A percentile compares a stretch with the other conserved stretches of the same genome.
Conservation (phyloP, 2,329 filamentous ascomycete species). For the Ceratocystis lukuohia region DNA sequence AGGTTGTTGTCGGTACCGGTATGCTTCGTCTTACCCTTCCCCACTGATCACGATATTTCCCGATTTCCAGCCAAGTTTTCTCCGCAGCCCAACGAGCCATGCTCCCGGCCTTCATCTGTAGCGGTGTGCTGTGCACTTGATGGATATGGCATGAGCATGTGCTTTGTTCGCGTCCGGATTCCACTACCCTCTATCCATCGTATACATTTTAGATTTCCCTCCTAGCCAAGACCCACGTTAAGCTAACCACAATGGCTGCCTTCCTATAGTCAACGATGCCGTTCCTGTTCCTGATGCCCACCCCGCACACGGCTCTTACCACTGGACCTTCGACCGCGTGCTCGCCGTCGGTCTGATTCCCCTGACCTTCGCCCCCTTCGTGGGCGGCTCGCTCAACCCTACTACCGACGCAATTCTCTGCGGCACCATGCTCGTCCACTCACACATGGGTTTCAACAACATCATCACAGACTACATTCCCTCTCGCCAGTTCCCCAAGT, state of each 20-base stretch:
- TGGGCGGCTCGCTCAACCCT: slow-evolving; percentile 81
- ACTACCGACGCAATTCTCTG: slow-evolving; percentile 75
- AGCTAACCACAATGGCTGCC: slow-evolving; percentile 7
- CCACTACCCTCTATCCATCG: slow-evolving; percentile 7
- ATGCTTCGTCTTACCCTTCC: slow-evolving; percentile 26
- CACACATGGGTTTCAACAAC: slow-evolving; percentile 88
- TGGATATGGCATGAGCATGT: neutral
- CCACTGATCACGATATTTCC: neutral
- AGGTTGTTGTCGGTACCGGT: slow-evolving; percentile 64
- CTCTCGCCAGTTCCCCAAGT: slow-evolving; percentile 50
- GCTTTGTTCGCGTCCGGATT: neutral
- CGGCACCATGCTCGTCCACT: slow-evolving; percentile 74
- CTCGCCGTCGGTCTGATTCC: slow-evolving; percentile 73
- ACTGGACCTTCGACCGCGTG: slow-evolving; percentile 92
- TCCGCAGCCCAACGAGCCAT: neutral
- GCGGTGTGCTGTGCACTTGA: neutral
- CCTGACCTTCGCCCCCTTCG: slow-evolving; percentile 80
- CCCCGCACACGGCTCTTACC: slow-evolving; percentile 83
- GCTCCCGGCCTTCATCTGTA: neutral
- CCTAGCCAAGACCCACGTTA: neutral
- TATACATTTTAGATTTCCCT: neutral
- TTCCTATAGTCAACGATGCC: slow-evolving; percentile 64
- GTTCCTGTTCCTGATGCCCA: slow-evolving; percentile 57
- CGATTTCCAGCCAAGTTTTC: neutral
- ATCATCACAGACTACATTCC: slow-evolving; percentile 89